Evolutionary conservation across 768 basidiomycete genomes (phyloP).

Genomic region (Hericium rajendrae): DNA sequence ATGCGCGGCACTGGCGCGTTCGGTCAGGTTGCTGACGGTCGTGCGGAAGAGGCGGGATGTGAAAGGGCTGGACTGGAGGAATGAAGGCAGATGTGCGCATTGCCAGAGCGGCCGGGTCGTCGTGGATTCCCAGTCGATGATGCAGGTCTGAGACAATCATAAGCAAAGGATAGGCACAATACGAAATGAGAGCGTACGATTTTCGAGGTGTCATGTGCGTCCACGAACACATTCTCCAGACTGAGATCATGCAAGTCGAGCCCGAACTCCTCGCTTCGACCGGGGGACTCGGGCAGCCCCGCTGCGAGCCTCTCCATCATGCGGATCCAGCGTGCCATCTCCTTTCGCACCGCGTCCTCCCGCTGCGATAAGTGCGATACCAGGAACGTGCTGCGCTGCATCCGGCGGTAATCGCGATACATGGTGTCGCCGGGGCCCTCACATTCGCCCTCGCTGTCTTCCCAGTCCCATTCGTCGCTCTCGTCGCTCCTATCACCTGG

Average conservation of each 20-base stretch:
- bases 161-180: not conserved
- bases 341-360: slow-evolving; percentile 51
- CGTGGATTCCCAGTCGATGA: slow-evolving; percentile 91
- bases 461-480: slow-evolving; percentile 69
- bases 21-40: slow-evolving; percentile 40
- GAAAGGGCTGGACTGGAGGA: slow-evolving; percentile 71
- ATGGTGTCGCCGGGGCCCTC: slow-evolving; percentile 60
- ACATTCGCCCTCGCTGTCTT: slow-evolving; percentile 75
- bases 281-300: slow-evolving; percentile 19
- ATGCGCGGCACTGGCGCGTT: slow-evolving; percentile 10
- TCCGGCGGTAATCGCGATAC: slow-evolving; percentile 77
- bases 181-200: slow-evolving; percentile 44
- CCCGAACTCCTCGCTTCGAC: slow-evolving; percentile 53
- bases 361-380: slow-evolving; percentile 58
- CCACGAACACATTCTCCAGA: slow-evolving; percentile 78
- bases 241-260: slow-evolving; percentile 83
- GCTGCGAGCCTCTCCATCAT: slow-evolving; percentile 53
- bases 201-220: slow-evolving; percentile 51
- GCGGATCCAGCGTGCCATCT: slow-evolving; percentile 63
- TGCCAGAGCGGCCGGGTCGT: slow-evolving; percentile 81
- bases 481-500: slow-evolving; percentile 70
- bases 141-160: slow-evolving; percentile 49
- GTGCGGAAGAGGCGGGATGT: slow-evolving; percentile 62
- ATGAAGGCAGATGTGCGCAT: slow-evolving; percentile 72
- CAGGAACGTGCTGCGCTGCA: slow-evolving; percentile 72